Percentiles rank a stretch among this genome's conserved stretches.
phyloP scores from a whole-genome alignment of 2,329 filamentous ascomycete species.

The Neopestalotiopsis sp. region DNA sequence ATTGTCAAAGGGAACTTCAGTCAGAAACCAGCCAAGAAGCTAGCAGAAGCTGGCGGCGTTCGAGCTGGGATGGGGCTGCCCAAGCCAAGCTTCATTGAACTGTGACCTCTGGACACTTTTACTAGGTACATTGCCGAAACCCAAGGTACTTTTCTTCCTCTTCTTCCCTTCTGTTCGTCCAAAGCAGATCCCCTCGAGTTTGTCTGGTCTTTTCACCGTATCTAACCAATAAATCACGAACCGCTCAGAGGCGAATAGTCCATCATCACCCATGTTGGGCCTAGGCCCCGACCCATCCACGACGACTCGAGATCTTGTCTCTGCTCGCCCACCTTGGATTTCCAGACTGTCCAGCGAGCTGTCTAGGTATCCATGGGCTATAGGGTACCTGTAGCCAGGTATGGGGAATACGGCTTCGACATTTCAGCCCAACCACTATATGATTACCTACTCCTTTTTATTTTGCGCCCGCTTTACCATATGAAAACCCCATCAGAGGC shows the following conservation, averaged over 20 bases:
- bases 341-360: neutral
- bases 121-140: slow-evolving; percentile 7
- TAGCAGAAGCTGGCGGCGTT: slow-evolving; percentile 9
- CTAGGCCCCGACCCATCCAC: neutral
- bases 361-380: neutral
- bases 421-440: slow-evolving; percentile 11
- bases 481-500: neutral
- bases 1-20: neutral
- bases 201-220: neutral
- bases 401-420: neutral
- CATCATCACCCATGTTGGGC: slow-evolving; percentile 14
- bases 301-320: neutral
- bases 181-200: too few species aligned
- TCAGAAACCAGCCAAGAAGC: slow-evolving; percentile 20
- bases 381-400: neutral
- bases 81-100: neutral
- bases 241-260: neutral
- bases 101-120: neutral
- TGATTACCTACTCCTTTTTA: neutral
- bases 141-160: neutral
- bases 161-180: neutral
- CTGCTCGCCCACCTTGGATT: neutral
- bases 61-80: neutral
- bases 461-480: neutral
- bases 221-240: too few species aligned